Base-by-base conservation (phyloP, 768 basidiomycete genomes). In the Gymnopilus junonius region DNA sequence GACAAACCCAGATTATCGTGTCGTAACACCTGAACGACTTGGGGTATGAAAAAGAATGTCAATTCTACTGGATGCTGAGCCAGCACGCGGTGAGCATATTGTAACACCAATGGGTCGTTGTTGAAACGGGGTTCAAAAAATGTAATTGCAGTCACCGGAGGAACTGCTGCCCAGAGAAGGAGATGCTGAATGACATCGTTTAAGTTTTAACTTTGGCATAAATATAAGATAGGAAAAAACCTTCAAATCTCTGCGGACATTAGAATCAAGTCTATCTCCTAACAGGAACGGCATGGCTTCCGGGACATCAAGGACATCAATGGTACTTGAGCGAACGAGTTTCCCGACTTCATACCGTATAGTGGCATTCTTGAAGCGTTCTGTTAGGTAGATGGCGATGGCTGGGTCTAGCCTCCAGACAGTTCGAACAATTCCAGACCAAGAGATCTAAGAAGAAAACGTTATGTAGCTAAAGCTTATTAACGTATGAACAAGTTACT, bases 41-140 rank as follows among this genome's bases (percentile, higher is more conserved):
- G 97, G 0, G 97, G 97, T 32, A 99, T 95, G 72, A 97, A 99
- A 81, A 99, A 99, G 84, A 99, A 99, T 0, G 97, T 97, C 55
- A 98, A 73, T 14, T 94, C 90, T 10, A 99, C 94, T 0, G 95
- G 93, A 72, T 99, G 95, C 73, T 97, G 93, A 72, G 95, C 95
- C 43, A 99, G 78, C 1, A 96, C 95, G 43, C 96, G 86, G 77
- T 99, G 94, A 0, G 96, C 96, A 73, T 98, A 99, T 88, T 99
- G 97, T 21, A 99, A 79, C 35, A 97, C 76, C 35, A 93, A 74
- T 0, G 97, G 91, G 70, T 99, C 90, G 69, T 87, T 93, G 65
- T 88, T 84, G 74, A 90, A 96, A 58, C 88, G 87, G 29, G 86
- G 88, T 73, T 95, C 93, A 74, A 98, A 97, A 72, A 91, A 92